A percentile compares a stretch with the other conserved stretches of the same genome.
These are phyloP conservation scores for Mortierella sp. DNA, from an alignment of 371 early-diverging fungal species.

Conservation along the genomic window DNA sequence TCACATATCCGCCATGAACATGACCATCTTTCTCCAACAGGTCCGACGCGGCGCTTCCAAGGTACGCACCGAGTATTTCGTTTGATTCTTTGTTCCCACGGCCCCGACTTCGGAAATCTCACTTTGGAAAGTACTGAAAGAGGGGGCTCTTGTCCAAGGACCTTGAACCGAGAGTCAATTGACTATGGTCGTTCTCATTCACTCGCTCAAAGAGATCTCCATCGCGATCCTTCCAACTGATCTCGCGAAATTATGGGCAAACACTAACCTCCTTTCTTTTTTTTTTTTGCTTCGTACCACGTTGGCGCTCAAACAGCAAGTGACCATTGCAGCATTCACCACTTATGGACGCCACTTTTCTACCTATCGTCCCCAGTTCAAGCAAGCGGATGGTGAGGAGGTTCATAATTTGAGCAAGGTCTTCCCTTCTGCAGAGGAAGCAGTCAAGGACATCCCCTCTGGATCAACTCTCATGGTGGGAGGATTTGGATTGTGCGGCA, in stretches of 20 bases:
- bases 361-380: slow-evolving; percentile 29
- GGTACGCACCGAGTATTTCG: slow-evolving; percentile 16
- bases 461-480: slow-evolving; percentile 71
- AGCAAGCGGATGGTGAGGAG: slow-evolving; percentile 16
- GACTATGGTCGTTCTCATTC: slow-evolving; percentile 1
- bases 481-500: slow-evolving; percentile 76
- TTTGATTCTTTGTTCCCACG: slow-evolving; percentile 32
- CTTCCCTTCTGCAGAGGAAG: slow-evolving; percentile 56
- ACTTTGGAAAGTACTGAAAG: slow-evolving; percentile 4
- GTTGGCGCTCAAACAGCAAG: slow-evolving; percentile 7
- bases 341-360: slow-evolving; percentile 45
- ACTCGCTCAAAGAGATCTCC: slow-evolving; percentile 6
- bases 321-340: slow-evolving; percentile 40
- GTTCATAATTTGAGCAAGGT: slow-evolving; percentile 40
- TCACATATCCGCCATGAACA: slow-evolving; percentile 15
- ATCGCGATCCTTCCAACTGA: not conserved
- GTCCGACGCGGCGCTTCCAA: slow-evolving; percentile 31
- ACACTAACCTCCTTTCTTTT: not conserved
- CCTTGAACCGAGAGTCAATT: too few relatives aligned
- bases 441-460: slow-evolving; percentile 63
- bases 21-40: slow-evolving; percentile 33
- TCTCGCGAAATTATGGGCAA: not conserved
- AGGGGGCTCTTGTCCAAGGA: too few relatives aligned
- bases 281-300: not conserved
- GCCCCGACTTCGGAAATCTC: slow-evolving; percentile 12